phyloP scores from a whole-genome alignment of 805 yeast genomes.

The Yarrowia hollandica region DNA sequence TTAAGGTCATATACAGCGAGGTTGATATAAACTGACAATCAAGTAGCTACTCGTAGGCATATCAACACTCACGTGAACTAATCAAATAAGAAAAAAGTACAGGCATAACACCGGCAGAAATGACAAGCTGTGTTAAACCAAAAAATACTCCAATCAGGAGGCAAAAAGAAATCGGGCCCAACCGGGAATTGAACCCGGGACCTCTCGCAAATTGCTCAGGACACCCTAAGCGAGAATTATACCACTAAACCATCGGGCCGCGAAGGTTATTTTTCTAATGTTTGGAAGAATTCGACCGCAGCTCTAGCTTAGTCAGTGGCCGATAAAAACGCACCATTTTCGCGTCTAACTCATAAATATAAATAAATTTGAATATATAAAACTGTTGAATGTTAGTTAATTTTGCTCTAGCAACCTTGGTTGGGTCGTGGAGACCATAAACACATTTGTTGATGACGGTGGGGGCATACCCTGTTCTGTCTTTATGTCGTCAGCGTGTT shows the following conservation, averaged over 20 bases:
- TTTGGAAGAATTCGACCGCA: not conserved
- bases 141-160: not conserved
- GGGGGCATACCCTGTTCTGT: not conserved
- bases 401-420: no score
- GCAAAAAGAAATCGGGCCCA: slow-evolving; percentile 19
- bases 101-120: no score
- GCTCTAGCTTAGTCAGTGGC: not conserved
- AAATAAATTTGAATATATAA: not conserved
- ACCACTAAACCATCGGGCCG: slow-evolving; percentile 31
- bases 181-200: slow-evolving; percentile 31
- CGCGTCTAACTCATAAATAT: no score
- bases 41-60: no score
- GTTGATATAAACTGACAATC: no score
- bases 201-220: slow-evolving; percentile 30
- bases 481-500: not conserved
- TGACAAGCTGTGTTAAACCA: no score
- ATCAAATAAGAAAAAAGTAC: no score
- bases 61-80: no score
- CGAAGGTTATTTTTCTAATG: not conserved
- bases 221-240: slow-evolving; percentile 30
- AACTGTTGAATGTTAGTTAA: slow-evolving; percentile 3
- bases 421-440: no score
- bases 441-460: not conserved
- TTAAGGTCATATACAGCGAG: no score
- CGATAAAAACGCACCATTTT: no score